These are phyloP conservation scores for Erythrobasidium hasegawianum DNA, from an alignment of 1,284 basidiomycete species.

Conservation along the genomic window DNA sequence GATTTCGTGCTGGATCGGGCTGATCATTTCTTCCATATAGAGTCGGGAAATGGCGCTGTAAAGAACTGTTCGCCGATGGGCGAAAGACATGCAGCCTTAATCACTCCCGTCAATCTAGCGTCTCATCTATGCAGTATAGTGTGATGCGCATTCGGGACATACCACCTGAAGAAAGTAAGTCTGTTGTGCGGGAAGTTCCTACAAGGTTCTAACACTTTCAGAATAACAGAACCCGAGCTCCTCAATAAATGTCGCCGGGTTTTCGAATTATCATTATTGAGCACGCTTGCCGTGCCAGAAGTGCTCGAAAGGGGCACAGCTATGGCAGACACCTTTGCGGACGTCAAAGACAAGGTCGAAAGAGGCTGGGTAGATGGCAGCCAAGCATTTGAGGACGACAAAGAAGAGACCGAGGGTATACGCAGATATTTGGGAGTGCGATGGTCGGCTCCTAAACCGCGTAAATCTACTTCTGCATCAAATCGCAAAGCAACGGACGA, in stretches of 20 bases:
- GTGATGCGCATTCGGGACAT: conserved; percentile 13
- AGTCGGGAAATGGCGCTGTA: conserved; percentile 53
- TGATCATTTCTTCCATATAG: too few species aligned
- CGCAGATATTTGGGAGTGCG: conserved; percentile 19
- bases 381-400: background rate
- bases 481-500: background rate
- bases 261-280: conserved; percentile 50
- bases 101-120: conserved; percentile 45
- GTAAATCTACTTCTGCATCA: conserved; percentile 10
- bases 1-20: too few species aligned
- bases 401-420: background rate
- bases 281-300: conserved; percentile 50
- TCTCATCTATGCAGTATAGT: conserved; percentile 22
- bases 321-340: conserved; percentile 1
- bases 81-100: conserved; percentile 52
- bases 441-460: conserved; percentile 18
- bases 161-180: conserved; percentile 12
- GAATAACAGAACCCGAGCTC: background rate
- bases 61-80: conserved; percentile 52
- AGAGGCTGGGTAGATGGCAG: conserved; percentile 12
- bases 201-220: background rate
- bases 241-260: conserved; percentile 45
- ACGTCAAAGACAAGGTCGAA: conserved; percentile 4
- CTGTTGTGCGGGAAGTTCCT: too few species aligned
- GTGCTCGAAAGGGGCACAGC: conserved; percentile 49